Conservation (phyloP, 2,329 filamentous ascomycete genomes). For the Cytospora schulzeri region DNA sequence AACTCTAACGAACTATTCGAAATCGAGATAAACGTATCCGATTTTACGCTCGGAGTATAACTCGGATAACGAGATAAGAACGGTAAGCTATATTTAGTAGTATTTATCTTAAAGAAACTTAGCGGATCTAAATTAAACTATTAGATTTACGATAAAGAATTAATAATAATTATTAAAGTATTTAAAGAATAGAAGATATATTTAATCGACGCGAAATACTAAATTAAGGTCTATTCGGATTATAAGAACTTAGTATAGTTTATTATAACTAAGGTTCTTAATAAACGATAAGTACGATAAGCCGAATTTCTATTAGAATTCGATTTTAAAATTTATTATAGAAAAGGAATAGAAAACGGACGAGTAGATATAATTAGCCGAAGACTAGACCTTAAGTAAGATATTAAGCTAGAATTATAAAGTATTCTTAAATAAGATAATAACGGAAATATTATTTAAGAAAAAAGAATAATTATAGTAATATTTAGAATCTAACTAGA, state of each 20-base stretch:
- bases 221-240: background rate
- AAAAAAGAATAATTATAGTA: no score
- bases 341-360: background rate
- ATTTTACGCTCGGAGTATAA: no score
- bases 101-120: background rate
- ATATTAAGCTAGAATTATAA: no score
- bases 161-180: background rate
- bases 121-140: no score
- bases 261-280: background rate
- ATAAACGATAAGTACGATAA: background rate
- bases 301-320: background rate
- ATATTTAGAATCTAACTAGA: background rate
- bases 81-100: background rate
- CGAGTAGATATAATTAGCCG: no score
- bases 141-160: no score
- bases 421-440: no score
- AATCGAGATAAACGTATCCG: no score
- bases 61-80: background rate
- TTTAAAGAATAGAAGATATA: background rate
- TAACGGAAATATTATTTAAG: no score
- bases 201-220: background rate
- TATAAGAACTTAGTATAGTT: background rate
- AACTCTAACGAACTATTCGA: no score
- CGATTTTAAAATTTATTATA: background rate
- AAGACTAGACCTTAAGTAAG: background rate